phyloP scores from a whole-genome alignment of 1,139 yeast genomes.

The Candida gigantensis region DNA sequence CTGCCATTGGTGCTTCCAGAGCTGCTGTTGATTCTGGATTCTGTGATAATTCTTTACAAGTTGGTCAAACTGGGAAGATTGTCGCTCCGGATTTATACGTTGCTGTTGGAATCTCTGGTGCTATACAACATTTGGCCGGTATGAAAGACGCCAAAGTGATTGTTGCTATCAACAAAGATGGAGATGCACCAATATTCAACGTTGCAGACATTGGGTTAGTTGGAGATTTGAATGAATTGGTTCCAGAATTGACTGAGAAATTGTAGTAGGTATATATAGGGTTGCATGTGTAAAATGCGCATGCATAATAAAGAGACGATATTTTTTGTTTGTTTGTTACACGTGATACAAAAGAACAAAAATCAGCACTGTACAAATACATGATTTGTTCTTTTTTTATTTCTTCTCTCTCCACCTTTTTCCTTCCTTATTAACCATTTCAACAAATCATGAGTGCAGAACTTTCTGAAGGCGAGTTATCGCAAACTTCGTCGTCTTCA shows the following conservation, averaged over 20 bases:
- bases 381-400: conserved; percentile 2
- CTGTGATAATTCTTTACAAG: conserved; percentile 96
- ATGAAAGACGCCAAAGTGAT: conserved; percentile 95
- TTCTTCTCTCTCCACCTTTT: background rate
- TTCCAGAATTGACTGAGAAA: conserved; percentile 85
- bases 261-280: conserved; percentile 41
- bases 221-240: conserved; percentile 81
- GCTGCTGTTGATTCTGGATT: conserved; percentile 97
- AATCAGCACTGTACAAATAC: background rate
- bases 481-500: conserved; percentile 27
- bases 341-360: background rate
- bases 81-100: conserved; percentile 94
- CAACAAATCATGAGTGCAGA: too few species aligned
- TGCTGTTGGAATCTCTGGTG: conserved; percentile 95
- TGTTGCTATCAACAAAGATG: conserved; percentile 93
- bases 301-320: too few species aligned
- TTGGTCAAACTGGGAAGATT: conserved; percentile 97
- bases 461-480: conserved; percentile 5
- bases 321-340: too few species aligned
- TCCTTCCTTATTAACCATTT: background rate
- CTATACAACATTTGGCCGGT: conserved; percentile 97
- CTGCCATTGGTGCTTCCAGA: conserved; percentile 97
- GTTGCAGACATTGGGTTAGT: conserved; percentile 89
- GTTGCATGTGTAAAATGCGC: conserved; percentile 3
- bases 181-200: conserved; percentile 91